Evolutionary conservation across 768 basidiomycete species (phyloP), one percentile per base, ranked within the genome.

Genomic region (Megacollybia marginata): DNA sequence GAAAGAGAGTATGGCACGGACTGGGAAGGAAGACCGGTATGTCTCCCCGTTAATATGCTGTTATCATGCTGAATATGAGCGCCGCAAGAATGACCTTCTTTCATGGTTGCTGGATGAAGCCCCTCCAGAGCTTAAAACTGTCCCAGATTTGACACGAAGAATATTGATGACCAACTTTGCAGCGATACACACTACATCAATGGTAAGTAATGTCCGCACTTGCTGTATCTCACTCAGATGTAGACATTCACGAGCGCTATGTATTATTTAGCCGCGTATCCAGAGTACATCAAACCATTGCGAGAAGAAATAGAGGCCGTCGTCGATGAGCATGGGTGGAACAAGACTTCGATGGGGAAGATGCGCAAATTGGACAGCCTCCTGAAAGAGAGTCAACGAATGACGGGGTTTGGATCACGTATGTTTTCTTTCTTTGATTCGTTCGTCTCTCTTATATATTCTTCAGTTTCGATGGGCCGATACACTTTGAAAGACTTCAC

Each of bases 321-420:
- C 4, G 45, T 73, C n/a, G 46, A 52, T 4, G 55, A 61, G 4
- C 64, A 73, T 32, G 73, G 67, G 33, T 75, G 70, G 64, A 57
- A 61, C 0, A 68, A 69, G 46, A 55, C 59, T 9, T 57, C 64
- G 1, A 51, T 75, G n/a, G 57, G 58, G 6, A 68, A 69, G 44
- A 66, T 76, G 65, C 59, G 65, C 49, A 69, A 70, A 52, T 46
- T 75, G 13, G 74, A 75, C 49, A 76, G 74, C 50, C 74, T 75
- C 53, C 49, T 75, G 16, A 66, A 68, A 33, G 75, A 75, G 48
- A 68, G 66, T 5, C 63, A 66, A 48, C 61, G 70, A 5, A 51
- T 62, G 20, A 60, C 59, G n/a, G 67, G 68, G 2, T 51, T 60
- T 31, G 57, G 53, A 19, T 48, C 55, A n/a, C 20, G 70, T 71